Percentiles rank a stretch among this genome's conserved stretches.
Conservation (phyloP, 495 filamentous ascomycete species). For the Talaromyces wortmannii region DNA sequence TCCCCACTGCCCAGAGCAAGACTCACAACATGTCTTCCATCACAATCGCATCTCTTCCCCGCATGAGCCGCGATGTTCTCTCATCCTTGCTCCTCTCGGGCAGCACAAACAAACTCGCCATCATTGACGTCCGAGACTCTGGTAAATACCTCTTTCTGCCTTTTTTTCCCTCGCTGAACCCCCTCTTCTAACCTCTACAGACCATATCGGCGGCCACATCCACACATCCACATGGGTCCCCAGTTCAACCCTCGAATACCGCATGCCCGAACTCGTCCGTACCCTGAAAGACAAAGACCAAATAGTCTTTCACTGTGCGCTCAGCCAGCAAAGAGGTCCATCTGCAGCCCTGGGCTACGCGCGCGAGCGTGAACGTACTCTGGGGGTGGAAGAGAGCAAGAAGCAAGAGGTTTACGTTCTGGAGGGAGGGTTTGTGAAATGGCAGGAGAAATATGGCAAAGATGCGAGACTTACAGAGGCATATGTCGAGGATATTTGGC, state of each 20-base stretch:
- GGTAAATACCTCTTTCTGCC: slow-evolving; percentile 29
- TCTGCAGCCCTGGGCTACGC: slow-evolving; percentile 38
- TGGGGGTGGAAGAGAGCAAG: slow-evolving; percentile 27
- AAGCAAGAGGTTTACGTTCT: slow-evolving; percentile 74
- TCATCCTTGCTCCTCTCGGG: slow-evolving; percentile 38
- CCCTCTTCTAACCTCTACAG: slow-evolving; percentile 27
- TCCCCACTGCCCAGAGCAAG: not conserved
- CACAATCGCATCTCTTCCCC: slow-evolving; percentile 54
- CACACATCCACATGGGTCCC: slow-evolving; percentile 64
- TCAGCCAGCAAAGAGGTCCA: slow-evolving; percentile 73
- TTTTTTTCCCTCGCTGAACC: not conserved
- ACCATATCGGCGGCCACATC: slow-evolving; percentile 94
- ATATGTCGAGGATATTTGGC: slow-evolving; percentile 83
- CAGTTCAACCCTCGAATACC: slow-evolving; percentile 61
- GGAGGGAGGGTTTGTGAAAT: slow-evolving; percentile 80
- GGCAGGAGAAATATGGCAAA: slow-evolving; percentile 79
- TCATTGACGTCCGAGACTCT: slow-evolving; percentile 86
- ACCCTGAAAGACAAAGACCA: slow-evolving; percentile 69
- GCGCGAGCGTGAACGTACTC: slow-evolving; percentile 28
- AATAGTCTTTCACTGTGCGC: slow-evolving; percentile 93
- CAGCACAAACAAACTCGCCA: slow-evolving; percentile 45
- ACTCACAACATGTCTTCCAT: slow-evolving; percentile 43
- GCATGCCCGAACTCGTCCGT: slow-evolving; percentile 73
- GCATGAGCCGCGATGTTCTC: slow-evolving; percentile 57
- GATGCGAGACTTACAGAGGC: slow-evolving; percentile 79